Conservation (phyloP, 257 asterid species). For the Anisodus acutangulus region DNA sequence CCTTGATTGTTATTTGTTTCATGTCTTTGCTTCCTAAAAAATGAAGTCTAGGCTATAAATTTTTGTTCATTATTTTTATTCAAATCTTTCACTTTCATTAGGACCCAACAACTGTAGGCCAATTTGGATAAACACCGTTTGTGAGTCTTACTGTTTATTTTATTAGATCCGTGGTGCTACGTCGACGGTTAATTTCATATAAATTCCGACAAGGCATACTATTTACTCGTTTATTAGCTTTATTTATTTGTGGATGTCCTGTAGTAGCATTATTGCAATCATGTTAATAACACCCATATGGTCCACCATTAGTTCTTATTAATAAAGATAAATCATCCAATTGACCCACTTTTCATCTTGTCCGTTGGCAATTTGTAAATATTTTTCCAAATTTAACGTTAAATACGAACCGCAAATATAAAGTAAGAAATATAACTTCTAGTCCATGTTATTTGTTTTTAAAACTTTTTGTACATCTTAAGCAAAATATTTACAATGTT, state of each 20-base stretch:
- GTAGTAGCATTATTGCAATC: not conserved
- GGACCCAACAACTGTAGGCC: not conserved
- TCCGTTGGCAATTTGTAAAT: too few species aligned
- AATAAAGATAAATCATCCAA: not conserved
- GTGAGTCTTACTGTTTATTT: not conserved
- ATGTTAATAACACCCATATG: not conserved
- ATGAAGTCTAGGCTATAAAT: not conserved
- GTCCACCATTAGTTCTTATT: slow-evolving; percentile 6
- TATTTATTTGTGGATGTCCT: slow-evolving; percentile 8
- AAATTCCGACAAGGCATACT: not conserved
- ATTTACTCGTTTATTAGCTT: not conserved
- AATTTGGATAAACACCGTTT: not conserved
- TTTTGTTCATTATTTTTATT: not conserved
- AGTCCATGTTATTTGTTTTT: too few species aligned
- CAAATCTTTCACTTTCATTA: not conserved
- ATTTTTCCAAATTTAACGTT: too few species aligned
- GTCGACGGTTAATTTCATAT: not conserved
- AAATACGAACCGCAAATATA: too few species aligned
- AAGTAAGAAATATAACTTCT: too few species aligned
- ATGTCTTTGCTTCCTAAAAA: not conserved
- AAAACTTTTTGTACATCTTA: too few species aligned
- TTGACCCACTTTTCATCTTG: not conserved
- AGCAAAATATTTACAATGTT: too few species aligned
- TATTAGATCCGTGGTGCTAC: not conserved
- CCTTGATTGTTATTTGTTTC: too few species aligned